These are phyloP conservation scores for Laetiporus sulphureus DNA, from an alignment of 1,284 basidiomycete species.

Conservation along the genomic window DNA sequence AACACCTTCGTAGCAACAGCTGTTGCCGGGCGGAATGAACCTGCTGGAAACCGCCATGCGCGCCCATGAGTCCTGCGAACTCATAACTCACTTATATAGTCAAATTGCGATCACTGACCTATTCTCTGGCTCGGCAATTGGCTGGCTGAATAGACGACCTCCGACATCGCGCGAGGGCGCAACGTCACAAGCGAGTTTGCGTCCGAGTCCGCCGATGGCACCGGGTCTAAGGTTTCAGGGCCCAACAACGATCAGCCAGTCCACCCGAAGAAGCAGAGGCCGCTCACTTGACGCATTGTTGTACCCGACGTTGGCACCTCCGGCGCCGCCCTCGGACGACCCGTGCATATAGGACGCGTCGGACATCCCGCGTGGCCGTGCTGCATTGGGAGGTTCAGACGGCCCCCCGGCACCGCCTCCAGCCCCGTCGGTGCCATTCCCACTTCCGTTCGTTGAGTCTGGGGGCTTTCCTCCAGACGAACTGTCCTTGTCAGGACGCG, in stretches of 20 bases:
- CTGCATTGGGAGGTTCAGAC: constrained; percentile 24
- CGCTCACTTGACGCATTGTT: constrained; percentile 6
- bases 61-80: background rate
- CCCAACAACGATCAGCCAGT: background rate
- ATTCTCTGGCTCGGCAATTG: background rate
- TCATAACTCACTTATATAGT: background rate
- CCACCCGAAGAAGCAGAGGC: background rate
- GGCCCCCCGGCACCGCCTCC: constrained; percentile 17
- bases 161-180: constrained; percentile 7
- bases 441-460: constrained; percentile 30
- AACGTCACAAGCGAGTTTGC: constrained; percentile 4
- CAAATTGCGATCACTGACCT: too few relatives aligned
- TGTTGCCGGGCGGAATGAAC: too few relatives aligned
- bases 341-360: constrained; percentile 32
- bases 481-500: constrained; percentile 43
- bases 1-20: too few relatives aligned
- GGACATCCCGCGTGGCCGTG: constrained; percentile 44
- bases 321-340: constrained; percentile 11
- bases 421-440: constrained; percentile 28
- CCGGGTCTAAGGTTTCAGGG: background rate
- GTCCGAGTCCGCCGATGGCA: constrained; percentile 8
- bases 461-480: constrained; percentile 33
- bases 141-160: background rate
- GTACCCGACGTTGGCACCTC: constrained; percentile 13
- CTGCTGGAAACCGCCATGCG: background rate